These are phyloP conservation scores for Fusarium palustre DNA, from an alignment of 2,329 filamentous ascomycete genomes.

Conservation along the genomic window DNA sequence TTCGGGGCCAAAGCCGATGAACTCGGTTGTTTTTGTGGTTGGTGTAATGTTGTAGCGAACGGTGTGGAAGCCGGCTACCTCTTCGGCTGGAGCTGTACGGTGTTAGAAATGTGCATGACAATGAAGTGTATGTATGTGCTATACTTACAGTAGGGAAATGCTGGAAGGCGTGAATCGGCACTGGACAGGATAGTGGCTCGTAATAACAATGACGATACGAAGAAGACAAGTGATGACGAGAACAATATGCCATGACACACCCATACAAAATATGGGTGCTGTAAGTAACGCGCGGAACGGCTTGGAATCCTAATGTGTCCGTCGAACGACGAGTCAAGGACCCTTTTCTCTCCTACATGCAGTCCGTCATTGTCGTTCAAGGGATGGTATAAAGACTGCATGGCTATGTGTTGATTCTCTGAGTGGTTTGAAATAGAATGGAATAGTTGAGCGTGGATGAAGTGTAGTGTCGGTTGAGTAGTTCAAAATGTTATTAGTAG, in stretches of 20 bases:
- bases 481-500: background rate
- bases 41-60: conserved; percentile 62
- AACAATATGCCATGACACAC: conserved; percentile 28
- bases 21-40: conserved; percentile 59
- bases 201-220: conserved; percentile 24
- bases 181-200: background rate
- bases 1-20: conserved; percentile 66
- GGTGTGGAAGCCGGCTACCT: conserved; percentile 61
- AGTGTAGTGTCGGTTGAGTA: background rate
- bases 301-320: background rate
- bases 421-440: no score
- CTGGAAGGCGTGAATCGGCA: background rate
- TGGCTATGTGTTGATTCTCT: background rate
- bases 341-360: conserved; percentile 22
- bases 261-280: conserved; percentile 22
- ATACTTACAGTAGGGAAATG: conserved; percentile 34
- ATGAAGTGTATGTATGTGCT: background rate
- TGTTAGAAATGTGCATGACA: background rate
- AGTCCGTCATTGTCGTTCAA: conserved; percentile 30
- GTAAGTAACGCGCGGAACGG: background rate
- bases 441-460: background rate
- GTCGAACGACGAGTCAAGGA: conserved; percentile 8
- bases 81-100: conserved; percentile 58
- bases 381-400: conserved; percentile 18
- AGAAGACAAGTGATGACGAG: conserved; percentile 27